These are phyloP conservation scores for Fusarium armeniacum DNA, from an alignment of 2,329 filamentous ascomycete genomes.

Conservation along the genomic window DNA sequence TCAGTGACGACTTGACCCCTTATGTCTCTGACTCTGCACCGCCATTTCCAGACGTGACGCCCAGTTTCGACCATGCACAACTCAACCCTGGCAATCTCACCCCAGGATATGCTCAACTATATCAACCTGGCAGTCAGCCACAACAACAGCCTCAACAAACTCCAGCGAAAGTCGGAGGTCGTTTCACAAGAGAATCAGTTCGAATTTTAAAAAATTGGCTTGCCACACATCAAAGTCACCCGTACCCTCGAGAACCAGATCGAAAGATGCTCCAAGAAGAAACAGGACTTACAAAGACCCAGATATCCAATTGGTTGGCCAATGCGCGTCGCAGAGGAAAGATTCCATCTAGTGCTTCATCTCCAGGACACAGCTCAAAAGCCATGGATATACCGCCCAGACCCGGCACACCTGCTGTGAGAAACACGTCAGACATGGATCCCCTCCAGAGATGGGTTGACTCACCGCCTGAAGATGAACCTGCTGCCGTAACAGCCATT, in stretches of 20 bases:
- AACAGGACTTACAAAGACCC: conserved; percentile 81
- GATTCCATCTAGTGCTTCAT: conserved; percentile 56
- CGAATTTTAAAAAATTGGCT: conserved; percentile 86
- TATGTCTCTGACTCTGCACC: conserved; percentile 30
- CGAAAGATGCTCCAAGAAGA: conserved; percentile 79
- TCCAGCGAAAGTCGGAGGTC: conserved; percentile 42
- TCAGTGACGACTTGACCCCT: conserved; percentile 34
- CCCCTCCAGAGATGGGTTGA: conserved; percentile 53
- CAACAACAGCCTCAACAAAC: conserved; percentile 19
- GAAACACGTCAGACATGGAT: conserved; percentile 44
- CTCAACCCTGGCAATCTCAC: conserved; percentile 2
- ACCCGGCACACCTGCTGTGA: conserved; percentile 55
- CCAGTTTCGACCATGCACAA: not conserved
- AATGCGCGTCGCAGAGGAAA: conserved; percentile 87
- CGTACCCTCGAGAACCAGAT: conserved; percentile 86
- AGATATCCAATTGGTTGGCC: conserved; percentile 90
- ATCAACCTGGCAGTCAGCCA: not conserved
- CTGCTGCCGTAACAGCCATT: conserved; percentile 51
- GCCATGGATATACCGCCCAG: conserved; percentile 70
- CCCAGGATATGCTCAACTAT: not conserved
- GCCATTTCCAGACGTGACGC: conserved; percentile 5
- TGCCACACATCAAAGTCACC: conserved; percentile 78
- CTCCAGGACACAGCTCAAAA: conserved; percentile 18
- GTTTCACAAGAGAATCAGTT: conserved; percentile 78
- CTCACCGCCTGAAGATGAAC: conserved; percentile 53